These are phyloP conservation scores for Plantago rigida DNA, from an alignment of 305 asterid species.

Conservation along the genomic window DNA sequence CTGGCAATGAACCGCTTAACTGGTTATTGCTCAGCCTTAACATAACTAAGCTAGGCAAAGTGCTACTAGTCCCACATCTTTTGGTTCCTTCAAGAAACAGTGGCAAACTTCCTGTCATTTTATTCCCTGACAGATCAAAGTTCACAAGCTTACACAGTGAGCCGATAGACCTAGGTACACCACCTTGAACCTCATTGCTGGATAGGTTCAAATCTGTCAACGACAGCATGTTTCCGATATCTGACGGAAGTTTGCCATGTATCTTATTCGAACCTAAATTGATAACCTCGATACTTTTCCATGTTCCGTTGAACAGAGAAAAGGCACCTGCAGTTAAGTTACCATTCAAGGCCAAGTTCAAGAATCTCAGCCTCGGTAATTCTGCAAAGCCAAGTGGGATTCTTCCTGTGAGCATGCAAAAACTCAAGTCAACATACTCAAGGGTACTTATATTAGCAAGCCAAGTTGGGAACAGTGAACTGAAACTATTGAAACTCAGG, in stretches of 20 bases:
- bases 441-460: constrained; percentile 39
- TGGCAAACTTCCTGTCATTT: constrained; percentile 37
- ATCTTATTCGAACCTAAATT: constrained; percentile 28
- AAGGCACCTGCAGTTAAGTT: constrained; percentile 35
- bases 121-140: constrained; percentile 34
- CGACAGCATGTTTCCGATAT: constrained; percentile 31
- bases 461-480: constrained; percentile 43
- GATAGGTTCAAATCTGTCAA: constrained; percentile 27
- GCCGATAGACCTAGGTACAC: constrained; percentile 34
- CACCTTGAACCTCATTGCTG: constrained; percentile 33
- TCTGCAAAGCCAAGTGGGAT: constrained; percentile 39
- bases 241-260: constrained; percentile 37
- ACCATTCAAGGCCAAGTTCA: constrained; percentile 34
- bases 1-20: constrained; percentile 35
- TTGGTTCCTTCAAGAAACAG: constrained; percentile 28
- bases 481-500: constrained; percentile 35
- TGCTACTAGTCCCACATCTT: constrained; percentile 21
- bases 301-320: constrained; percentile 31
- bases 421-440: constrained; percentile 32
- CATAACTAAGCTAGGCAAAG: constrained; percentile 28
- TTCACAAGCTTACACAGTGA: constrained; percentile 32
- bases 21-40: constrained; percentile 30
- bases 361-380: constrained; percentile 29
- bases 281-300: constrained; percentile 38
- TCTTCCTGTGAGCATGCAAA: constrained; percentile 36